Percentiles rank a stretch among this genome's conserved stretches.
phyloP scores from a whole-genome alignment of 2,329 filamentous ascomycete species.

The Pseudocercospora eumusae region DNA sequence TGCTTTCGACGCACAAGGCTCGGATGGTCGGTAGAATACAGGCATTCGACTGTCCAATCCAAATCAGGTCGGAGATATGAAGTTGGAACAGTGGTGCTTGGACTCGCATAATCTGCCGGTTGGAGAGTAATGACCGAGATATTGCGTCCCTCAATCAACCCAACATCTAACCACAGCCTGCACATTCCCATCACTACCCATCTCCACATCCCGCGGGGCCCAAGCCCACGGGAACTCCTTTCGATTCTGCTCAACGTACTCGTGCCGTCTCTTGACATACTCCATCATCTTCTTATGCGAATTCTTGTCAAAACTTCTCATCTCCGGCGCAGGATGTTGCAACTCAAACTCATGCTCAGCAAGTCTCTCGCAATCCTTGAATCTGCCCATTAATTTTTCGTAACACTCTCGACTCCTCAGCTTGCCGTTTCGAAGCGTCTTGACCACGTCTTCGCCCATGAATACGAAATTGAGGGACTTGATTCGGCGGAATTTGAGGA shows the following conservation, averaged over 20 bases:
- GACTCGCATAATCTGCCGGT: no score
- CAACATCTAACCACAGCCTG: slow-evolving; percentile 19
- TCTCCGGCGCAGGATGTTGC: neutral
- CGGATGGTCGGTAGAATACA: no score
- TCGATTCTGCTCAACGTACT: neutral
- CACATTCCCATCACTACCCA: slow-evolving; percentile 16
- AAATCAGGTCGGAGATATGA: no score
- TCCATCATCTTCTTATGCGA: neutral
- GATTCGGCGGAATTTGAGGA: slow-evolving; percentile 13
- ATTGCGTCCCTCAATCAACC: neutral
- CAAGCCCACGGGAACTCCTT: slow-evolving; percentile 8
- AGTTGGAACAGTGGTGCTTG: no score
- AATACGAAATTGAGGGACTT: slow-evolving; percentile 2
- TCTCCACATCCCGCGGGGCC: slow-evolving; percentile 9
- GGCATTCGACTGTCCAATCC: no score
- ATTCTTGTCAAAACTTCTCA: neutral
- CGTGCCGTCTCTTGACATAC: slow-evolving; percentile 10
- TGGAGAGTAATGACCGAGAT: no score
- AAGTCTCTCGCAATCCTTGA: slow-evolving; percentile 7
- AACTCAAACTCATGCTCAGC: slow-evolving; percentile 14
- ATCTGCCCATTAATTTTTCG: slow-evolving; percentile 10
- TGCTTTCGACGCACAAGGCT: no score
- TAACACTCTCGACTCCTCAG: slow-evolving; percentile 13
- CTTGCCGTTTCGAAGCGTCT: slow-evolving; percentile 1
- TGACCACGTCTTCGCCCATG: slow-evolving; percentile 1